Conservation (phyloP, 2,329 filamentous ascomycete genomes). For the Corynespora cassiicola region DNA sequence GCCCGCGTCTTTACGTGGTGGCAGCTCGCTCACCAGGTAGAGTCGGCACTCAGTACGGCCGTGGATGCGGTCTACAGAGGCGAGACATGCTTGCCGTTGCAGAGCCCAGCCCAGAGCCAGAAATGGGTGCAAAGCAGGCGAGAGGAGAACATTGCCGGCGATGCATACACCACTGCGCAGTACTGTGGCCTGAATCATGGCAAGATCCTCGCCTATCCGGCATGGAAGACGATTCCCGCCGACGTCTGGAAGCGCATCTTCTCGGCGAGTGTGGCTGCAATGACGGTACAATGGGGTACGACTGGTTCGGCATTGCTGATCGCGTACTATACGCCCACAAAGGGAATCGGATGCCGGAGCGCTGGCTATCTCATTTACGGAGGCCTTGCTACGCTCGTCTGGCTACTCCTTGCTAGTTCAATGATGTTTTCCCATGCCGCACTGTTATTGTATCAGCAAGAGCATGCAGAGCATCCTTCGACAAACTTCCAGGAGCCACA, state of each 20-base stretch:
- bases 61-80: constrained; percentile 17
- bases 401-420: constrained; percentile 17
- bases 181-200: constrained; percentile 21
- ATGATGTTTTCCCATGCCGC: constrained; percentile 24
- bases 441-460: constrained; percentile 24
- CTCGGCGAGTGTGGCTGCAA: constrained; percentile 15
- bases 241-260: constrained; percentile 22
- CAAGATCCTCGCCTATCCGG: constrained; percentile 21
- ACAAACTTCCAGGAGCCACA: constrained; percentile 15
- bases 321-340: constrained; percentile 24
- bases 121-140: constrained; percentile 11
- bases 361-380: constrained; percentile 23
- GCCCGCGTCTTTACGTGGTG: constrained; percentile 29
- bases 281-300: constrained; percentile 31
- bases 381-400: constrained; percentile 17
- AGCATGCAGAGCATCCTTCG: constrained; percentile 15
- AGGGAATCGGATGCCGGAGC: constrained; percentile 25
- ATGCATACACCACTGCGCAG: constrained; percentile 17
- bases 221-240: constrained; percentile 21
- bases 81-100: constrained; percentile 11
- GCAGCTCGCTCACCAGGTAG: constrained; percentile 18
- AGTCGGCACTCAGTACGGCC: constrained; percentile 12
- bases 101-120: constrained; percentile 3
- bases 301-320: constrained; percentile 25
- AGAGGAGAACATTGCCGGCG: constrained; percentile 21